Base-by-base conservation (phyloP, 768 basidiomycete species). In the Russula emetica region DNA sequence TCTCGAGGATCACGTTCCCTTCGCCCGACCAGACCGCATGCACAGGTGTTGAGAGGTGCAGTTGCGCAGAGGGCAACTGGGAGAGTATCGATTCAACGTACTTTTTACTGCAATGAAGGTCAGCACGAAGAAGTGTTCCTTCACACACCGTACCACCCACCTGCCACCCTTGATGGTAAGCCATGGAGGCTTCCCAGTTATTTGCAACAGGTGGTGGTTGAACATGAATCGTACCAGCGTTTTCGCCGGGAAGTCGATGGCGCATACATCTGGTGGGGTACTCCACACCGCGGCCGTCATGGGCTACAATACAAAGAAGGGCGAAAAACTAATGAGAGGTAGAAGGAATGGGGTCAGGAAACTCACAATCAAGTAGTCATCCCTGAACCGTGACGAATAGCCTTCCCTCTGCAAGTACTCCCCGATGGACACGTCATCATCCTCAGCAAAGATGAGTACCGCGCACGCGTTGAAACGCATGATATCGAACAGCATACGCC, bases 281-380 rank as follows among this genome's bases (percentile, higher is more conserved):
- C n/a, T n/a, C n/a, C n/a, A n/a, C 44, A 92, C 85, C 2, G 87
- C 85, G 1, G 87, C 88, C 9, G 86, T 88, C 87, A 91, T 87
- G 0, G 88, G 88, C 88, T 69, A 20, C 5, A 58, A 55, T 20
- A 38, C 13, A 28, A 42, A 5, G 32, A 3, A 6, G 10, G 10
- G 32, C 6, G 18, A 50, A 5, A 50, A 11, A 24, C 13, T 13
- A 50, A 50, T 50, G 22, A 50, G 47, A 16, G 2, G 14, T 16
- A 28, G 11, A 4, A 45, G 30, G 7, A 0, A 2, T 20, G 20
- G 71, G 1, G 13, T 10, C 1, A 24, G 28, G 28, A 28, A 47
- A 47, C 84, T 72, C 69, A 87, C 88, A 63, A 92, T 82, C 26
- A 92, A 77, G 71, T 90, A 91, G 72, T 91, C 83, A 67, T 91